Conservation (phyloP, 371 early-diverging fungal genomes). For the Umbelopsis sp. region DNA sequence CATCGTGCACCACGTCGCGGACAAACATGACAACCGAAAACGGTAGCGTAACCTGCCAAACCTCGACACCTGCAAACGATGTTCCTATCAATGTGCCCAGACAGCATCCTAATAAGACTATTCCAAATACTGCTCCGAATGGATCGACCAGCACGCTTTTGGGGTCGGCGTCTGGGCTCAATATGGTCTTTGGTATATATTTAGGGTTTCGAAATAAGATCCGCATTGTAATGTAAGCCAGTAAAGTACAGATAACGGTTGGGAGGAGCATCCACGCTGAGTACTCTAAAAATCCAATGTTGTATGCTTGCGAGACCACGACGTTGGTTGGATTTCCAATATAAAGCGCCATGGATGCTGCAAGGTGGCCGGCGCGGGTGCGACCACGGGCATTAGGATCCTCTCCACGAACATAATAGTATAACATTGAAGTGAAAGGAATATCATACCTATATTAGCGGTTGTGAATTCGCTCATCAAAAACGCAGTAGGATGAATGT, state of each 20-base stretch:
- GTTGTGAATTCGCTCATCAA: conserved; percentile 72
- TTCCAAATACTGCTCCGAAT: conserved; percentile 61
- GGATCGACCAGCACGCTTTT: conserved; percentile 57
- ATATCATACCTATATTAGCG: conserved; percentile 63
- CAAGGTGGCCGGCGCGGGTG: too few species aligned
- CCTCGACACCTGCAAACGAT: conserved; percentile 65
- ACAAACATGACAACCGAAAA: conserved; percentile 59
- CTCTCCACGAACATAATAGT: background rate
- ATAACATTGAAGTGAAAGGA: background rate
- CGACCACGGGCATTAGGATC: too few species aligned
- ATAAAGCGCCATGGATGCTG: conserved; percentile 81
- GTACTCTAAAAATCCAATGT: conserved; percentile 72
- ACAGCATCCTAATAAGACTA: conserved; percentile 51
- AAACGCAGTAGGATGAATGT: conserved; percentile 66
- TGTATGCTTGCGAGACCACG: conserved; percentile 78
- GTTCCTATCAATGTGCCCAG: conserved; percentile 64
- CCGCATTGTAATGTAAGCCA: conserved; percentile 58
- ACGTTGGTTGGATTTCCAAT: conserved; percentile 89
- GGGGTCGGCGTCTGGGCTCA: conserved; percentile 56
- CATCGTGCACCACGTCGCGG: conserved; percentile 54
- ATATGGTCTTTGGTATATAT: conserved; percentile 52
- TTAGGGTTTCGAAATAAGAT: conserved; percentile 47
- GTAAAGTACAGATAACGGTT: conserved; percentile 56
- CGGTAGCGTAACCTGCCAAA: conserved; percentile 74
- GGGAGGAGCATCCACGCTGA: conserved; percentile 84